Evolutionary conservation across 345 rosid genomes (phyloP), one percentile per base, ranked within the genome.

Genomic region (Citrus inodora): DNA sequence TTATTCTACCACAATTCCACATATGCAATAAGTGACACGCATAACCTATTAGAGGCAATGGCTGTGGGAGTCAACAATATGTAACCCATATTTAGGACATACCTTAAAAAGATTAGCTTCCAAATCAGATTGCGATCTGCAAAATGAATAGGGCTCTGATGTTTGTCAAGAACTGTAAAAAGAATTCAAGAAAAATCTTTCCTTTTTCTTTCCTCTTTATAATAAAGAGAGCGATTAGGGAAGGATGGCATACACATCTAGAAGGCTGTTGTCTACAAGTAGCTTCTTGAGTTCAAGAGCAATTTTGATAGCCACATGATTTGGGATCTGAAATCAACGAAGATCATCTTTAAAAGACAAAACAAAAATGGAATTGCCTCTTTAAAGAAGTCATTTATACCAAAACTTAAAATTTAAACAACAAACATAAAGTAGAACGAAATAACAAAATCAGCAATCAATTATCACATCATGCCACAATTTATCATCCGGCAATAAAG

Each of bases 231-330:
- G 16, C 1, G 24, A 22, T 37, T 19, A 51, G 75, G 60, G 55
- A 74, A 71, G 28, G 76, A 68, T 38, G 67, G 62, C 94, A 73
- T 94, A 97, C 98, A 94, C 98, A 82, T 97, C 99, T 38, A 97
- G 90, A 80, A 97, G 99, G 82, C 98, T 97, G 87, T 97, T 94
- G 83, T 97, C 98, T 65, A 94, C 88, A 25, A 96, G 93, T 83
- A 96, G 87, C 87, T 96, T 96, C 92, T 96, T 96, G 81, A 96
- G 92, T 63, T 96, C 99, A 71, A 96, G 98, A 76, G 99, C 86
- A 68, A 96, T 96, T 89, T 94, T 96, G 60, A 96, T 74, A 21
- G 99, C 99, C 7, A 92, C 97, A 71, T 96, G 99, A 86, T 96
- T 92, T 11, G 98, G 98, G 55, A 96, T 96, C 99, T 96, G 92